Evolutionary conservation across 2,329 filamentous ascomycete genomes (phyloP).

Genomic region (Taxawa tesnikishii): DNA sequence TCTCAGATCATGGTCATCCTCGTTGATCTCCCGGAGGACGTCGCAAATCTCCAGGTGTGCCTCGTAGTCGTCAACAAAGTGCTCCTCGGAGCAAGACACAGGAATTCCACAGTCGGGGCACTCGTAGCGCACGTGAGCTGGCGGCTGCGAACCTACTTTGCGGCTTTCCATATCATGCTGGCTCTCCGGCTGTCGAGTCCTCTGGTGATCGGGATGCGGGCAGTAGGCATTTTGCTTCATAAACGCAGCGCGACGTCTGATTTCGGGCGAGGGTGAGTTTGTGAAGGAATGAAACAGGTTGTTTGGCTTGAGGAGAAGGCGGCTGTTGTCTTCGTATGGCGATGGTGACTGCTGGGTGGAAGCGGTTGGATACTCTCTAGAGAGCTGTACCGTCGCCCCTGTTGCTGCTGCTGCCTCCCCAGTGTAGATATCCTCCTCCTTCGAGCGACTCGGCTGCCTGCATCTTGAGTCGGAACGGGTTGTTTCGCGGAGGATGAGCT

Average conservation of each 20-base stretch:
- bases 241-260: conserved; percentile 75
- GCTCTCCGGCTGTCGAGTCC: conserved; percentile 56
- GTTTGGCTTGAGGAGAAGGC: conserved; percentile 49
- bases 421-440: background rate
- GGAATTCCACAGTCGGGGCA: conserved; percentile 94
- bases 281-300: conserved; percentile 92
- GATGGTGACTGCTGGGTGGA: background rate
- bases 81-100: conserved; percentile 84
- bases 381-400: background rate
- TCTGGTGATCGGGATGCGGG: conserved; percentile 76
- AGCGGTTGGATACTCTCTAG: background rate
- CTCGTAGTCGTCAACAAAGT: conserved; percentile 95
- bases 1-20: conserved; percentile 90
- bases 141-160: conserved; percentile 49
- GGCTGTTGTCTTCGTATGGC: conserved; percentile 13
- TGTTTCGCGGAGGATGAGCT: background rate
- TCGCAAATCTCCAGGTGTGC: conserved; percentile 87
- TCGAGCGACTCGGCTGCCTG: background rate
- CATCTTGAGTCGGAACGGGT: background rate
- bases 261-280: conserved; percentile 75
- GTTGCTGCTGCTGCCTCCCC: background rate
- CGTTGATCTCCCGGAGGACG: conserved; percentile 81
- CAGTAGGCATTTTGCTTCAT: conserved; percentile 92
- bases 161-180: conserved; percentile 51
- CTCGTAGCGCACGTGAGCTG: conserved; percentile 81